phyloP scores from a whole-genome alignment of 75 land plant genomes.

The Pinus albicaulis region DNA sequence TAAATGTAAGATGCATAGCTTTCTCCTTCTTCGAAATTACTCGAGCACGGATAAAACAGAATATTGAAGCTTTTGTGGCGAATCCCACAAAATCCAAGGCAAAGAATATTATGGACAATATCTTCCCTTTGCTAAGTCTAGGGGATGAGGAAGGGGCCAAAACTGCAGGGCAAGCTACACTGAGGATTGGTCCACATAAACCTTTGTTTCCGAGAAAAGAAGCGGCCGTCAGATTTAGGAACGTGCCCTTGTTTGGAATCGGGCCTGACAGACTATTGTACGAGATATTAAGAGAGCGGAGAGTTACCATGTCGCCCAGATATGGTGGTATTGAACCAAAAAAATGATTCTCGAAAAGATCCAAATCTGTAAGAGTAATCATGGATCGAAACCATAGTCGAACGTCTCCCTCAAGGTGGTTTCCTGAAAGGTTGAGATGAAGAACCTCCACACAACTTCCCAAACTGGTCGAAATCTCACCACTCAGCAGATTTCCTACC shows the following conservation, averaged over 20 bases:
- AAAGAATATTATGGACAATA: neutral
- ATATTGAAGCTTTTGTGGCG: neutral
- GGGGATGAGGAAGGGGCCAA: neutral
- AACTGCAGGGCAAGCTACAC: constrained; percentile 9
- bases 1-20: no score
- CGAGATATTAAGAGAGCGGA: constrained; percentile 28
- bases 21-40: no score
- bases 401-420: constrained; percentile 13
- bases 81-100: neutral
- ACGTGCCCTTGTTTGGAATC: constrained; percentile 12
- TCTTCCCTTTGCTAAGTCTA: neutral
- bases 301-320: neutral
- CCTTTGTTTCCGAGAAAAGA: constrained; percentile 14
- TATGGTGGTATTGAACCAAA: constrained; percentile 17
- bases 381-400: constrained; percentile 8
- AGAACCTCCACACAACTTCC: constrained; percentile 8
- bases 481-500: constrained; percentile 9
- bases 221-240: constrained; percentile 14
- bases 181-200: constrained; percentile 22
- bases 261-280: constrained; percentile 24
- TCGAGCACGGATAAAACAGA: neutral
- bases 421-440: constrained; percentile 27
- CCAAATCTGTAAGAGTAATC: neutral
- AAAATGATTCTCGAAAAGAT: constrained; percentile 11
- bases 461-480: constrained; percentile 18